Base-by-base conservation (phyloP, 2,329 filamentous ascomycete genomes). In the Ophiostoma ips region DNA sequence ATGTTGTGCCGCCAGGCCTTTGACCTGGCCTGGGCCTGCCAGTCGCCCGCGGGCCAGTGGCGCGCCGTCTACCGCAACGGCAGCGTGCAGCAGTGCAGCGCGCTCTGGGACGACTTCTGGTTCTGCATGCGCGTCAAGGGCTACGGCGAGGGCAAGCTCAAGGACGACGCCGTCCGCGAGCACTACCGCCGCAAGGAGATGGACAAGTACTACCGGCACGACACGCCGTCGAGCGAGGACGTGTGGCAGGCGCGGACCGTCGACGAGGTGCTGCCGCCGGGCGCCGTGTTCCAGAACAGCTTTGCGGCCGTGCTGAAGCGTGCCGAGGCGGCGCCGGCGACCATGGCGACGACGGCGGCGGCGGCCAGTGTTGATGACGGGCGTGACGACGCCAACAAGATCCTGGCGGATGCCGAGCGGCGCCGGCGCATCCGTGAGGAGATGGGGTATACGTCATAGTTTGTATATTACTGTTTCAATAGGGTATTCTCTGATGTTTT, bases 91-190 rank as follows among this genome's bases (percentile, higher is more conserved):
- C 74, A 77, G 3, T 98, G 92, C 72, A 78, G 73, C 54, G 84
- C 94, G 57, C 81, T 88, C 55, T 95, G 90, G 88, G 77, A 83
- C 54, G 86, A 95, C 65, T 96, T 95, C 67, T 94, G 89, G 85
- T 90, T 95, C 69, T 98, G 92, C 72, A 95, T 96, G 89, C 81
- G 86, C 56, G 81, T 81, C 35, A 81, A 83, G 59, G 73, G 75
- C 2, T 79, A 79, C 60, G 65, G 72, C 0, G 74, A 77, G 21
- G 67, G 72, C 40, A 21, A 46, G 12, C 68, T 79, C 57, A 78
- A 79, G 59, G 79, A 76, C 53, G 74, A 71, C 48, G 71, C 73
- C 58, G 74, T 94, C 50, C 71, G 72, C 53, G 77, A 79, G 45
- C 78, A 82, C 65, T 87, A 89, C 66, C 71, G 77, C 55, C 71